A percentile compares a stretch with the other conserved stretches of the same genome.
phyloP scores from a whole-genome alignment of 805 yeast species.

The baker's yeast (Saccharomyces cerevisiae) region DNA sequence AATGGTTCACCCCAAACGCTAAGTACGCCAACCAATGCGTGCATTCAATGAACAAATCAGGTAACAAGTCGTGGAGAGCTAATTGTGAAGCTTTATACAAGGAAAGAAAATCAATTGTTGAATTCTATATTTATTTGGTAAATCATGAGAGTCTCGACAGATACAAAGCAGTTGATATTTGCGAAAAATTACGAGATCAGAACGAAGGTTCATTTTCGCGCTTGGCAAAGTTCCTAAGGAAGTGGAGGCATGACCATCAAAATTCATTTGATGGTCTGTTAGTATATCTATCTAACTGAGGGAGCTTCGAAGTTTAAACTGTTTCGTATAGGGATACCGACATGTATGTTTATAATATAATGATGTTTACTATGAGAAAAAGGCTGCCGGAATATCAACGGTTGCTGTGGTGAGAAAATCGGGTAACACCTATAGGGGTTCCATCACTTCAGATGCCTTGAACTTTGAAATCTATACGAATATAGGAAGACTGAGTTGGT shows the following conservation, averaged over 20 bases:
- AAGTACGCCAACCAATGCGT: conserved; percentile 22
- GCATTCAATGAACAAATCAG: conserved; percentile 26
- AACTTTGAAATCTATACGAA: neutral
- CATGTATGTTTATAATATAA: neutral
- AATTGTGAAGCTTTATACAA: conserved; percentile 18
- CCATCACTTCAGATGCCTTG: neutral
- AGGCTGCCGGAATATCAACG: too few species aligned
- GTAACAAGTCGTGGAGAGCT: conserved; percentile 25
- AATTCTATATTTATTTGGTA: conserved; percentile 25
- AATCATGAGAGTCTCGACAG: conserved; percentile 18
- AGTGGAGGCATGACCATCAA: conserved; percentile 18
- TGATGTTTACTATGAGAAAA: neutral
- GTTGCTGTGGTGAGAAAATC: neutral
- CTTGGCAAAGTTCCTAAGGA: conserved; percentile 15
- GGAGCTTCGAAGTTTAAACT: neutral
- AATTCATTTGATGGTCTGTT: conserved; percentile 10
- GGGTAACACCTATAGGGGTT: neutral
- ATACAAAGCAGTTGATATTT: conserved; percentile 21
- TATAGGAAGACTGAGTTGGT: neutral
- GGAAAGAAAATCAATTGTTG: conserved; percentile 25
- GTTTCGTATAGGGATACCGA: neutral
- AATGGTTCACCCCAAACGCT: conserved; percentile 31
- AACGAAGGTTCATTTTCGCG: conserved; percentile 4
- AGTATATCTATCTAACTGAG: neutral
- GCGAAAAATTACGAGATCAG: conserved; percentile 9